A percentile compares a stretch with the other conserved stretches of the same genome.
phyloP scores from a whole-genome alignment of 164 flowering plant species.

The Echeveria elegans region DNA sequence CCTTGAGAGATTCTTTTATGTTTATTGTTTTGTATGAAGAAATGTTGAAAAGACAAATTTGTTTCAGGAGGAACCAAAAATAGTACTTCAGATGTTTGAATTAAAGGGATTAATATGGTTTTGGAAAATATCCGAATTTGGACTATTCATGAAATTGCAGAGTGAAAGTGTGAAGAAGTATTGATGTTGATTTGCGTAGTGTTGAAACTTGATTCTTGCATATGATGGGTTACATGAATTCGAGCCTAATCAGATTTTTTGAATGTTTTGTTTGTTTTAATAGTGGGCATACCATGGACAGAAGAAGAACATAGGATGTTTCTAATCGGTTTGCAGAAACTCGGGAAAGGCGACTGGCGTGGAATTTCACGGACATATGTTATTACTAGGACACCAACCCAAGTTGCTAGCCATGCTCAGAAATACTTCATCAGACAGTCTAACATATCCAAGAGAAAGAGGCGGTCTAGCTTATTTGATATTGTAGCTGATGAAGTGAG shows the following conservation, averaged over 20 bases:
- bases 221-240: not conserved
- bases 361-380: constrained; percentile 87
- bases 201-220: not conserved
- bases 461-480: constrained; percentile 84
- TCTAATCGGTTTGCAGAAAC: constrained; percentile 76
- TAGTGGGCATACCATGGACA: constrained; percentile 73
- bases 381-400: constrained; percentile 77
- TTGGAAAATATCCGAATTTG: not conserved
- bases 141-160: not conserved
- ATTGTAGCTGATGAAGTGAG: constrained; percentile 73
- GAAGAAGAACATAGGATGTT: constrained; percentile 93
- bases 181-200: not conserved
- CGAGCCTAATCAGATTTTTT: not conserved
- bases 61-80: not conserved
- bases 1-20: not conserved
- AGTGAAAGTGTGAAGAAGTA: not conserved
- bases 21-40: not conserved
- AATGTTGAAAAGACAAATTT: too few relatives aligned
- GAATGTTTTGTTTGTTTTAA: not conserved
- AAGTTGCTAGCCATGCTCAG: constrained; percentile 94
- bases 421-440: constrained; percentile 78
- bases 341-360: constrained; percentile 96
- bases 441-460: constrained; percentile 65
- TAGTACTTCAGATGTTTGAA: not conserved
- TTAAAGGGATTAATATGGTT: not conserved